These are phyloP conservation scores for Xylaria intraflava DNA, from an alignment of 495 filamentous ascomycete species.

Conservation along the genomic window DNA sequence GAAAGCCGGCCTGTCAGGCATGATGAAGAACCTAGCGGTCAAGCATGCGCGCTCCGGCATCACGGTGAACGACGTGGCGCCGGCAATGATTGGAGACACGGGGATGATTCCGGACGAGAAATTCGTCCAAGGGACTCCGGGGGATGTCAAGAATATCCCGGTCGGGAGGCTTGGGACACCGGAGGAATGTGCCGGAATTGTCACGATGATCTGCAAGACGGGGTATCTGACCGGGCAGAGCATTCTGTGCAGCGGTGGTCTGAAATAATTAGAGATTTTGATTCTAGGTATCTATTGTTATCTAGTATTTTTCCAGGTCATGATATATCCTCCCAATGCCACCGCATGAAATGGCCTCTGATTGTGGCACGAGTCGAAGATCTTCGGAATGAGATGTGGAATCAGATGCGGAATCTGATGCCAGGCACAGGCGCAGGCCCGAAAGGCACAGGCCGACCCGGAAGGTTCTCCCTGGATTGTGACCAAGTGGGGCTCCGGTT, in stretches of 20 bases:
- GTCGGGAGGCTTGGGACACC: conserved; percentile 58
- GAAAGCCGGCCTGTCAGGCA: conserved; percentile 54
- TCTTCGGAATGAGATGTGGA: neutral
- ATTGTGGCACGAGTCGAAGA: too few relatives aligned
- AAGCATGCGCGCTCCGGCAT: conserved; percentile 57
- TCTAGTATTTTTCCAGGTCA: too few relatives aligned
- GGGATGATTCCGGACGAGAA: conserved; percentile 57
- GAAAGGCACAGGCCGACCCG: neutral
- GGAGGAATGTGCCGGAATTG: conserved; percentile 60
- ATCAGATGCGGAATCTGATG: neutral
- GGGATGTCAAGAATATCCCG: conserved; percentile 52
- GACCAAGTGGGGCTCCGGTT: neutral
- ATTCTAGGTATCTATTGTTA: neutral
- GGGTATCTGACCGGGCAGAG: conserved; percentile 65
- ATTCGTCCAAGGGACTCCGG: conserved; percentile 40
- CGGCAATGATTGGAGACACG: conserved; percentile 66
- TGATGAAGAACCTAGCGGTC: conserved; percentile 62
- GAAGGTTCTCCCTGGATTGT: neutral
- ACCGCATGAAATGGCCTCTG: too few relatives aligned
- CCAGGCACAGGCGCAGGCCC: neutral
- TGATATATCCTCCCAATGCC: too few relatives aligned
- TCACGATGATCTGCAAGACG: conserved; percentile 59
- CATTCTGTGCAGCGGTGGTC: conserved; percentile 50
- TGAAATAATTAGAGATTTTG: conserved; percentile 27
- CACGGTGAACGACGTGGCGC: conserved; percentile 69